These are phyloP conservation scores for Pythium guiyangense DNA, from an alignment of 352 stramenopile genomes.

Conservation along the genomic window DNA sequence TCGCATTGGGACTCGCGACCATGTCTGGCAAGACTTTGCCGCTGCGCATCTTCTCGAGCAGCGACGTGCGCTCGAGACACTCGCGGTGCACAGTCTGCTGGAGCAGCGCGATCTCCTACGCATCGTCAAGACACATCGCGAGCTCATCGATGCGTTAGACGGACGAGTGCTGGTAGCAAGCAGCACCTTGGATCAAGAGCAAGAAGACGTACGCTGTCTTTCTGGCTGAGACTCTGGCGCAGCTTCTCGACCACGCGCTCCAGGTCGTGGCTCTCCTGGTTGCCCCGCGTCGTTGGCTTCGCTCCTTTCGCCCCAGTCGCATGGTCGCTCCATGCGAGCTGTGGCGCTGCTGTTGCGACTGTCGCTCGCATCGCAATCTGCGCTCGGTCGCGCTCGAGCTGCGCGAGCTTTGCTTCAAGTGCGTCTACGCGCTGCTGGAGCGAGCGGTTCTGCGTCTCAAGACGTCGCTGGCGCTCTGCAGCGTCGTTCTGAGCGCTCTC, in stretches of 20 bases:
- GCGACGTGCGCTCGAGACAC: conserved; percentile 72
- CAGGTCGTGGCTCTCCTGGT: conserved; percentile 42
- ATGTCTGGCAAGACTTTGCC: conserved; percentile 63
- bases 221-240: conserved; percentile 34
- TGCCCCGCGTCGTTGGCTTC: conserved; percentile 4
- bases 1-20: not conserved
- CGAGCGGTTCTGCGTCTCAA: conserved; percentile 13
- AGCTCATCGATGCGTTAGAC: too few relatives aligned
- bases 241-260: conserved; percentile 42
- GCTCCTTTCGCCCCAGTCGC: too few relatives aligned
- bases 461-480: conserved; percentile 11
- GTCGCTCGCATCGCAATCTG: conserved; percentile 10
- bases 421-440: conserved; percentile 25
- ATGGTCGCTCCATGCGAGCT: conserved; percentile 8
- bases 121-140: not conserved
- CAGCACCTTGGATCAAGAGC: too few relatives aligned
- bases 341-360: not conserved
- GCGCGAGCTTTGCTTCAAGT: conserved; percentile 22
- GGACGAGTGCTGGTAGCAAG: too few relatives aligned
- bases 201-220: conserved; percentile 32
- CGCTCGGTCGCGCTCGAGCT: conserved; percentile 5
- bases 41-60: conserved; percentile 69
- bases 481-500: conserved; percentile 13
- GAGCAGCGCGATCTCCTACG: conserved; percentile 65
- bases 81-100: conserved; percentile 82